phyloP scores from a whole-genome alignment of 1,284 basidiomycete species.

The Cryptococcus sp. region DNA sequence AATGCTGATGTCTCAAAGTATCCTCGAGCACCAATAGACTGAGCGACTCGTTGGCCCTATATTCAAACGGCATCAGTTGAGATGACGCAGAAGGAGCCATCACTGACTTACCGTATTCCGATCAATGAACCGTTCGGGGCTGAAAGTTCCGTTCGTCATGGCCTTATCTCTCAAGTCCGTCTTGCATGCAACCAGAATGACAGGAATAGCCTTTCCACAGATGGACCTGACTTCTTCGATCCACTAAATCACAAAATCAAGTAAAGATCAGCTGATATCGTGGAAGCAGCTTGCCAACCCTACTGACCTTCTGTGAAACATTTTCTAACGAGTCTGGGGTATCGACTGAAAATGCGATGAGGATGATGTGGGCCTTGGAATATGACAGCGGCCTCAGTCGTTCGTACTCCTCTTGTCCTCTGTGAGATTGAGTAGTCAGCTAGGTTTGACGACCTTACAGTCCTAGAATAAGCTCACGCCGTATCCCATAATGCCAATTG shows the following conservation, averaged over 20 bases:
- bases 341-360: conserved; percentile 95
- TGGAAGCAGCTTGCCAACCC: not conserved
- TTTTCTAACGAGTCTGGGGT: conserved; percentile 96
- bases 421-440: conserved; percentile 49
- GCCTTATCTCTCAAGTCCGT: conserved; percentile 59
- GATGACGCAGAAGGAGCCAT: conserved; percentile 6
- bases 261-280: not conserved
- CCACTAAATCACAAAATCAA: conserved; percentile 65
- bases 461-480: conserved; percentile 64
- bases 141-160: conserved; percentile 47
- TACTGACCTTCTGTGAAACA: conserved; percentile 79
- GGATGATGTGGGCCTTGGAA: conserved; percentile 96
- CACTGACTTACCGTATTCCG: conserved; percentile 48
- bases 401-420: conserved; percentile 96
- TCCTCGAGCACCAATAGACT: conserved; percentile 77
- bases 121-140: conserved; percentile 50
- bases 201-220: conserved; percentile 66
- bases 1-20: conserved; percentile 94
- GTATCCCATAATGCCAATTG: conserved; percentile 97
- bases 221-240: conserved; percentile 93
- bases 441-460: not conserved
- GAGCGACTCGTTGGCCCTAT: conserved; percentile 74
- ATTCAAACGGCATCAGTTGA: not conserved
- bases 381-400: conserved; percentile 92
- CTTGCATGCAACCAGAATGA: conserved; percentile 57